Evolutionary conservation across 305 asterid genomes (phyloP).

Genomic region (Fraxinus dipetala): DNA sequence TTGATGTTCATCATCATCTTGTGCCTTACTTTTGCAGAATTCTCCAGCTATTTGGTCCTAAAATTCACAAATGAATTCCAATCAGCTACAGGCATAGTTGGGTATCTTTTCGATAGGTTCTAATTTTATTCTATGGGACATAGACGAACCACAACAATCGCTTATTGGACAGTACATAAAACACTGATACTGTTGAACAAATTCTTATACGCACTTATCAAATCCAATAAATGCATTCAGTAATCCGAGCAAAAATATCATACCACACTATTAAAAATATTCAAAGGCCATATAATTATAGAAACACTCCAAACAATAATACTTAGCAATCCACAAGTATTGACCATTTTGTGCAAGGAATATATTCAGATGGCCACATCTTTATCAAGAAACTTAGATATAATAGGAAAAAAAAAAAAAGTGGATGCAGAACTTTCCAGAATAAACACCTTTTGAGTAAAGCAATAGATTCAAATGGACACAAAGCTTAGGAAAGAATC

Average conservation of each 20-base stretch:
- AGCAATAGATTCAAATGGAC: background rate
- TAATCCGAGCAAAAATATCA: background rate
- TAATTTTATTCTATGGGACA: background rate
- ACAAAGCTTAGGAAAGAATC: conserved; percentile 24
- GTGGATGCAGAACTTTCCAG: conserved; percentile 31
- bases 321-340: background rate
- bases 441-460: conserved; percentile 18
- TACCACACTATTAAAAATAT: background rate
- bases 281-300: background rate
- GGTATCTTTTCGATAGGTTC: background rate
- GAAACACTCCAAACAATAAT: background rate
- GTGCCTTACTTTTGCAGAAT: conserved; percentile 19
- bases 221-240: background rate
- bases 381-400: background rate
- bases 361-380: background rate
- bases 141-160: background rate
- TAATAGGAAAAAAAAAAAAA: background rate
- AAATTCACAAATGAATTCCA: conserved; percentile 10
- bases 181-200: background rate
- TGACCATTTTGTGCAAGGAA: background rate
- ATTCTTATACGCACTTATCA: background rate
- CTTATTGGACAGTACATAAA: background rate
- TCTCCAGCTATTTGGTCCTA: conserved; percentile 44
- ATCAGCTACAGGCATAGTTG: conserved; percentile 14
- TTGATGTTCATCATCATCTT: conserved; percentile 27